Base-by-base conservation (phyloP, 2,329 filamentous ascomycete genomes). In the Calonectria hawksworthii region DNA sequence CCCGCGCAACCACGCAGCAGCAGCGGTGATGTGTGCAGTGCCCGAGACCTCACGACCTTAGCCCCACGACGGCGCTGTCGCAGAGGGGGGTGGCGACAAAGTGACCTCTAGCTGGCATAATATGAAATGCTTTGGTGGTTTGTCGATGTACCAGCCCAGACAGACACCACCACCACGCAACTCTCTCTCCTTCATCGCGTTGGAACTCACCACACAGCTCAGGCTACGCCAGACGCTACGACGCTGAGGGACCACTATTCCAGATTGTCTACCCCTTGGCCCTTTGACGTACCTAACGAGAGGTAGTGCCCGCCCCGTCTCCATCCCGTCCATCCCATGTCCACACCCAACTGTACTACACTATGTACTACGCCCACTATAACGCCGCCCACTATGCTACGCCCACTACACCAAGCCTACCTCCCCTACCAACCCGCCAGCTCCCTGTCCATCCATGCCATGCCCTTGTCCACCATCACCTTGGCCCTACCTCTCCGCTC, bases 241-340 rank as follows among this genome's bases (percentile, higher is more conserved):
- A 47, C 51, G 50, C 67, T 73, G 54, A 59, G 67, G 70, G 66
- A 52, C 64, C 70, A 54, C 70, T 73, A 68, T 73, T 73, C 54
- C 65, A 73, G 41, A 59, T 63, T 66, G 34, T 23, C 44, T 69
- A 36, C 56, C 71, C 71, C 59, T 74, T 71, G 44, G 44, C 61
- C 56, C 52, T 74, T 70, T 67, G 66, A 67, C 72, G 72, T 70
- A 70, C 72, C 67, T 54, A 70, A 52, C 54, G 47, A 52, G 16
- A 70, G 44, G 66, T 80, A 80, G 79, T 79, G 75, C 77, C 79
- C 79, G 76, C 76, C 76, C 73, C 79, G 68, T 73, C 76, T 74
- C 73, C 75, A 77, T 80, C 56, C 78, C 71, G 76, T 65, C 74
- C 74, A 77, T 74, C 73, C 70, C 72, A 74, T 64, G 72, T 74